Base-by-base conservation (phyloP, 1,284 basidiomycete genomes). In the Vanrija pseudolonga region DNA sequence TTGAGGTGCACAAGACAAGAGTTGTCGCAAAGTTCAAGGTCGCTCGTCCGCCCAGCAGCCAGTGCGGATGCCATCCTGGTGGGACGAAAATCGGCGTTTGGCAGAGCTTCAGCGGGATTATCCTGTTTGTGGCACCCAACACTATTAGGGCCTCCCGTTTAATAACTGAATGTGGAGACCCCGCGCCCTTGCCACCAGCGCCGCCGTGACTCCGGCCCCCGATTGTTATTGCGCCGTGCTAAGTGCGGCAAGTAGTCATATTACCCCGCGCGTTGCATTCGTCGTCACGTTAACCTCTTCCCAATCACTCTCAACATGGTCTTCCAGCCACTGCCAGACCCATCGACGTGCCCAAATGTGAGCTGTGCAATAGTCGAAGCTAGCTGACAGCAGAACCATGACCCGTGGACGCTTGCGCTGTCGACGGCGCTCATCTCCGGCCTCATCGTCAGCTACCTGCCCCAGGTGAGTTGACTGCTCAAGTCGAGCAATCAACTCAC, bases 381-480 rank as follows among this genome's bases (percentile, higher is more conserved):
- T 3, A 18, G 28, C 50, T 53, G 26, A 55, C 42, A 32, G 3
- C 48, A 61, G 59, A 39, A 56, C 44, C 59, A 57, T 47, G 56
- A 61, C 40, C 47, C 56, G 15, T 61, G 44, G 64, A 84, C 85
- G 7, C 81, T 87, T 41, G 66, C 83, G n/a, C 83, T 98, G 24
- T 87, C 90, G 1, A 76, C 82, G 15, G 78, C 84, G 18, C 83
- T 98, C 55, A 88, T 89, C 61, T 69, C 82, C 55, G 95, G 95
- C 11, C 80, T 97, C 41, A 76, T 93, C 57, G 72, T 91, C 55
- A 96, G 92, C 43, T 97, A 96, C 76, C 74, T 87, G 11, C 94
- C 94, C 2, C 93, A 96, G 79, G 88, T 88, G 43, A 40, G 80
- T 69, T 19, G 18, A 26, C 26, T 4, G 38, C 45, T 41, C 46